Conservation (phyloP, 495 filamentous ascomycete genomes). For the Aspergillus haitiensis region DNA sequence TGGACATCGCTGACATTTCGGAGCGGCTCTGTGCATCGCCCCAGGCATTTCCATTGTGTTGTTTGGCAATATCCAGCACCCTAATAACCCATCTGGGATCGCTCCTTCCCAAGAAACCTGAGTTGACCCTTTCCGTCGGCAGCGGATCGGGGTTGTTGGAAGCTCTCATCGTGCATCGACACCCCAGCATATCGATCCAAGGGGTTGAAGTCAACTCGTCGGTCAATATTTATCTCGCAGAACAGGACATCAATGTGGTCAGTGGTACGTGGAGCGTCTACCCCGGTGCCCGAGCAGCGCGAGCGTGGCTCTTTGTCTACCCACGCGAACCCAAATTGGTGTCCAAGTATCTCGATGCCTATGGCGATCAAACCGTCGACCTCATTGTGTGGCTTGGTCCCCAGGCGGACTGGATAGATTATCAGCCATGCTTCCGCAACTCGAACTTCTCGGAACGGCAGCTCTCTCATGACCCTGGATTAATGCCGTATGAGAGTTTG, state of each 20-base stretch:
- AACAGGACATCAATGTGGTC: conserved; percentile 43
- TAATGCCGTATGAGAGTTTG: too few relatives aligned
- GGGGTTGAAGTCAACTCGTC: conserved; percentile 49
- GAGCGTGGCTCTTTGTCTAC: conserved; percentile 57
- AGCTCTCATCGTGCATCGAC: conserved; percentile 37
- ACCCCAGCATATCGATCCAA: conserved; percentile 31
- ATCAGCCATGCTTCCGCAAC: conserved; percentile 30
- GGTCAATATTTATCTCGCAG: conserved; percentile 49
- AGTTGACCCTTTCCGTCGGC: conserved; percentile 52
- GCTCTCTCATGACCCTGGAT: too few relatives aligned
- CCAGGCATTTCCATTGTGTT: conserved; percentile 43
- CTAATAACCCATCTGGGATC: conserved; percentile 36
- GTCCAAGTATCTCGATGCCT: conserved; percentile 41
- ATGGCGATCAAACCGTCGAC: conserved; percentile 28
- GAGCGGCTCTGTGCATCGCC: conserved; percentile 27
- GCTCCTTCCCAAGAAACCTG: conserved; percentile 43
- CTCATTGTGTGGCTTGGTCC: conserved; percentile 55
- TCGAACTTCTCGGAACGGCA: conserved; percentile 24
- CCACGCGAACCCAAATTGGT: conserved; percentile 51
- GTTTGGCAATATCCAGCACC: conserved; percentile 47
- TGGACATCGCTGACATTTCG: conserved; percentile 33
- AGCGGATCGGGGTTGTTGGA: conserved; percentile 57
- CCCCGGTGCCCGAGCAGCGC: conserved; percentile 35
- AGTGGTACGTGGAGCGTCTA: conserved; percentile 44
- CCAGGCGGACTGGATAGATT: conserved; percentile 48